phyloP scores from a whole-genome alignment of 345 rosid genomes.

The Gossypioides kirkii region DNA sequence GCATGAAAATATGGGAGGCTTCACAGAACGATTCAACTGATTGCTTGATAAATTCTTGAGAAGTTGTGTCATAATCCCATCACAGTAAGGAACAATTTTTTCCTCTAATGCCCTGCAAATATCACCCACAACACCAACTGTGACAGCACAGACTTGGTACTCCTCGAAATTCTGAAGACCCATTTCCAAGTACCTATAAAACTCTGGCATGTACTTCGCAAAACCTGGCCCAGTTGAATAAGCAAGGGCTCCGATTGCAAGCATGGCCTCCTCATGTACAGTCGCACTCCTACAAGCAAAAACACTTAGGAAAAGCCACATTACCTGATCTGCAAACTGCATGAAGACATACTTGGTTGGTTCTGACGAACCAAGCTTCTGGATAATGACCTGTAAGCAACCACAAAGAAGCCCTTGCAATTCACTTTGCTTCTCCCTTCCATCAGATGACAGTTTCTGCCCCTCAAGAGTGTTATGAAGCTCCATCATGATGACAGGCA shows the following conservation, averaged over 20 bases:
- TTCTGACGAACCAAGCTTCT: conserved; percentile 62
- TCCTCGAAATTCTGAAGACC: conserved; percentile 64
- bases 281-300: conserved; percentile 72
- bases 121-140: conserved; percentile 79
- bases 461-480: conserved; percentile 69
- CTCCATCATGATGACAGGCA: conserved; percentile 61
- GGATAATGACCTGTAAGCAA: conserved; percentile 68
- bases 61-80: conserved; percentile 76
- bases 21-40: conserved; percentile 70
- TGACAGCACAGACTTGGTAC: conserved; percentile 44
- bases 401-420: conserved; percentile 75
- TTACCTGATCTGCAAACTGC: conserved; percentile 68
- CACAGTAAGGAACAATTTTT: conserved; percentile 55
- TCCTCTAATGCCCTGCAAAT: conserved; percentile 64
- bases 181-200: conserved; percentile 64
- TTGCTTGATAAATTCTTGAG: conserved; percentile 75
- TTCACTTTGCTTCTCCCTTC: conserved; percentile 60
- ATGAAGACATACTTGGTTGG: conserved; percentile 54
- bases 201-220: conserved; percentile 71
- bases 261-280: conserved; percentile 81
- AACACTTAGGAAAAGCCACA: conserved; percentile 71
- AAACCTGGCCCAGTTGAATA: conserved; percentile 65
- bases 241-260: conserved; percentile 76
- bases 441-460: conserved; percentile 50
- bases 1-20: conserved; percentile 75